A percentile compares a stretch with the other conserved stretches of the same genome.
These are phyloP conservation scores for Tricholoma hemisulphureum DNA, from an alignment of 768 basidiomycete genomes.

Conservation along the genomic window DNA sequence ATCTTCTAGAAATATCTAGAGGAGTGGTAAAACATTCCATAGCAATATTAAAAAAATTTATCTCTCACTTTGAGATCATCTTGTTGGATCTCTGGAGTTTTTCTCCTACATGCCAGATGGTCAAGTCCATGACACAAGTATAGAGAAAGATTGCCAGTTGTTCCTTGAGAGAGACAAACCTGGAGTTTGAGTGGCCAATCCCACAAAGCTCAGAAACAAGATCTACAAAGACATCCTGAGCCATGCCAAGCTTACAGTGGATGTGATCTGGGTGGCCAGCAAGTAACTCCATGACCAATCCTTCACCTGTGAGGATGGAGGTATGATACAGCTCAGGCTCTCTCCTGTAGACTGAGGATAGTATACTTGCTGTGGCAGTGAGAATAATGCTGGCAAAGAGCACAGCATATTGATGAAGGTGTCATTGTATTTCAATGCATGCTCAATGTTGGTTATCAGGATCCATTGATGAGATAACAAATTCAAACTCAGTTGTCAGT, in stretches of 20 bases:
- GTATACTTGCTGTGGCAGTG: not conserved
- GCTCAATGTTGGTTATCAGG: too few species aligned
- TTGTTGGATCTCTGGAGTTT: not conserved
- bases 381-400: not conserved
- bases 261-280: not conserved
- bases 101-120: not conserved
- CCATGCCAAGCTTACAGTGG: too few species aligned
- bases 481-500: too few species aligned
- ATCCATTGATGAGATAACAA: too few species aligned
- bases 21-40: not conserved
- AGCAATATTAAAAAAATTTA: not conserved
- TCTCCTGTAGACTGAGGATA: not conserved
- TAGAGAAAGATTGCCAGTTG: not conserved
- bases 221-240: too few species aligned
- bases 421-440: too few species aligned
- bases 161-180: not conserved
- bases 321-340: not conserved
- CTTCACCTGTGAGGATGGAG: too few species aligned
- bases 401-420: too few species aligned
- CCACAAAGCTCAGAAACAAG: not conserved
- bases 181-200: not conserved
- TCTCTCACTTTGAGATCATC: not conserved
- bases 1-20: conserved; percentile 9
- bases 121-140: not conserved
- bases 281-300: not conserved